These are phyloP conservation scores for Ophiostoma himal-ulmi DNA, from an alignment of 2,329 filamentous ascomycete species.

Conservation along the genomic window DNA sequence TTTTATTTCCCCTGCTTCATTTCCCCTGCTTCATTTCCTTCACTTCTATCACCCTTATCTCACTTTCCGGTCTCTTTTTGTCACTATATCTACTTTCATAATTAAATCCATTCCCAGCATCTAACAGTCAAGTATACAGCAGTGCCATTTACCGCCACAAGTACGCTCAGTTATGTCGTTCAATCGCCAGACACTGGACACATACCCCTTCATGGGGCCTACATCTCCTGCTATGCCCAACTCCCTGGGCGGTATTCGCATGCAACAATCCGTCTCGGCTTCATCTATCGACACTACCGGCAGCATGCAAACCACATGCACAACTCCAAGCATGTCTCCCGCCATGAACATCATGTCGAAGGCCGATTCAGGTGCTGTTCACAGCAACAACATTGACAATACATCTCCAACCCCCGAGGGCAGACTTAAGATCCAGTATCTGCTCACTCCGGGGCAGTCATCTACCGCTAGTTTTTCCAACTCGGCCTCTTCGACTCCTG, in stretches of 20 bases:
- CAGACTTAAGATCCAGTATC: slow-evolving; percentile 11
- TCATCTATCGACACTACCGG: background rate
- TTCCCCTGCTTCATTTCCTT: background rate
- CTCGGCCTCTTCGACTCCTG: background rate
- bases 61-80: no score
- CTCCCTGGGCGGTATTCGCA: slow-evolving; percentile 18
- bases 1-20: background rate
- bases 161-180: background rate
- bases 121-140: background rate
- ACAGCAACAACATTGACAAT: background rate
- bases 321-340: slow-evolving; percentile 11
- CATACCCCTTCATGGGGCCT: background rate
- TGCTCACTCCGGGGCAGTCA: slow-evolving; percentile 5
- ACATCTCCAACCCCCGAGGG: background rate
- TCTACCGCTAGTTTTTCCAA: background rate
- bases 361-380: background rate
- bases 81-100: no score
- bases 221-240: background rate
- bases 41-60: background rate
- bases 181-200: background rate
- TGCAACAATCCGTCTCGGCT: slow-evolving; percentile 25
- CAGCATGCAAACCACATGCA: slow-evolving; percentile 11
- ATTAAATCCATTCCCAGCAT: background rate
- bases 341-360: slow-evolving; percentile 5
- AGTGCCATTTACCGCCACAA: background rate